Conservation (phyloP, 139 green algal species). For the Tetradesmus lagerheimii region DNA sequence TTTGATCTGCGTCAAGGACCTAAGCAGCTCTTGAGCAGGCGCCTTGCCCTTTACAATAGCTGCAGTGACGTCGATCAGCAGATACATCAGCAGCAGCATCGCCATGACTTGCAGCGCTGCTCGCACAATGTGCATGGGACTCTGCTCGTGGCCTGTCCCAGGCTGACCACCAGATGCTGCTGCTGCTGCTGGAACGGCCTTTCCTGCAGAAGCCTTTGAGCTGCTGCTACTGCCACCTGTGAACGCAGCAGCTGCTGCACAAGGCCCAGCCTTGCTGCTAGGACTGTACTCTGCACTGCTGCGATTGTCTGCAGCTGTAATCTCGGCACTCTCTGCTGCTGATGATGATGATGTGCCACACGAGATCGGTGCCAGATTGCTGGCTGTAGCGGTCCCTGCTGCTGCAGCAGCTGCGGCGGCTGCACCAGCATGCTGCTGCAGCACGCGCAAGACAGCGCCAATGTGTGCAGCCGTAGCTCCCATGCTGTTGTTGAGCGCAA, state of each 20-base stretch:
- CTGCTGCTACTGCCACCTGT: neutral
- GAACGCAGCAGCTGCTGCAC: neutral
- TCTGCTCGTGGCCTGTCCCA: neutral
- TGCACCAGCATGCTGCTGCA: neutral
- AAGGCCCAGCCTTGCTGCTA: neutral
- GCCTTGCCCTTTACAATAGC: neutral
- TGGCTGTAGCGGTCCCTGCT: neutral
- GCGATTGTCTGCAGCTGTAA: too few relatives aligned
- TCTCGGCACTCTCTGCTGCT: neutral
- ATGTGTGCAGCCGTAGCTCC: neutral
- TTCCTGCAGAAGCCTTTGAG: neutral
- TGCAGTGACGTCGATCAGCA: neutral
- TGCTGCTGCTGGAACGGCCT: too few relatives aligned
- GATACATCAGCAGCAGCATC: slow-evolving; percentile 21
- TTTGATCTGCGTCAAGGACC: neutral
- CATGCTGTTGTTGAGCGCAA: slow-evolving; percentile 4
- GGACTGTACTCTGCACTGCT: neutral
- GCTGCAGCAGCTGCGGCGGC: neutral
- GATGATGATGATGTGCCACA: neutral
- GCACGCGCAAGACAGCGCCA: neutral
- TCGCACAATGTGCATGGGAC: neutral
- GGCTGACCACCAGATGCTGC: neutral
- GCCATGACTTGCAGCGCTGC: slow-evolving; percentile 9
- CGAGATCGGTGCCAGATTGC: neutral
- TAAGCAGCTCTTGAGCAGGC: neutral